Conservation (phyloP, 768 basidiomycete genomes). For the Roridomyces roridus region DNA sequence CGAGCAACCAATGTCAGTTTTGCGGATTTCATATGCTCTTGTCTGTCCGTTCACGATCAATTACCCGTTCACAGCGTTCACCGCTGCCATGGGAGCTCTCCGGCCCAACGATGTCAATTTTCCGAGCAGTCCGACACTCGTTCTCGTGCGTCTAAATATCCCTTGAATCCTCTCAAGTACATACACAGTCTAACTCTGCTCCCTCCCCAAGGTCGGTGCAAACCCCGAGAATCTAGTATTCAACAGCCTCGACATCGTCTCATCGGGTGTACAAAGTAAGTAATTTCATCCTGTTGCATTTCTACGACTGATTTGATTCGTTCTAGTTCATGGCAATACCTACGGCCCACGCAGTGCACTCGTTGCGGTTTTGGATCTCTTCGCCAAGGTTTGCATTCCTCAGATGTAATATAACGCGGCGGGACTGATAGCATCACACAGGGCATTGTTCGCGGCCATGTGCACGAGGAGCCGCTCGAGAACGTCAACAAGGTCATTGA, state of each 20-base stretch:
- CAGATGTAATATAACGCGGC: too few relatives aligned
- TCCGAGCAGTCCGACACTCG: not conserved
- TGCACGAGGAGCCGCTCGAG: too few relatives aligned
- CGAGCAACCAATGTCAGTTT: slow-evolving; percentile 26
- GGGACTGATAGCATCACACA: too few relatives aligned
- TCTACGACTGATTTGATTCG: not conserved
- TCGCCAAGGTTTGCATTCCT: too few relatives aligned
- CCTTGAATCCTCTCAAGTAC: not conserved
- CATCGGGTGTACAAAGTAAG: slow-evolving; percentile 11
- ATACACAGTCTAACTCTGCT: too few relatives aligned
- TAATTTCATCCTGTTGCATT: not conserved
- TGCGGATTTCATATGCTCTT: not conserved
- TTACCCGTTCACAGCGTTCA: slow-evolving; percentile 6
- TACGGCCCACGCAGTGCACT: slow-evolving; percentile 1
- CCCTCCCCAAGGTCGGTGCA: slow-evolving; percentile 10
- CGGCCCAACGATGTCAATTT: slow-evolving; percentile 14
- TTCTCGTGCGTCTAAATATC: slow-evolving; percentile 4
- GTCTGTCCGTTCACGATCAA: not conserved
- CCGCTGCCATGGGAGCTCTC: slow-evolving; percentile 14
- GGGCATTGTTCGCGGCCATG: too few relatives aligned
- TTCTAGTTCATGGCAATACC: slow-evolving; percentile 3
- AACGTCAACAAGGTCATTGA: too few relatives aligned
- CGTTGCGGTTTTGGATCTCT: too few relatives aligned
- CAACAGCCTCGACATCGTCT: not conserved
- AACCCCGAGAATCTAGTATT: slow-evolving; percentile 16